Evolutionary conservation across 306 rosid genomes (phyloP).

Genomic region (Quercus gilva): DNA sequence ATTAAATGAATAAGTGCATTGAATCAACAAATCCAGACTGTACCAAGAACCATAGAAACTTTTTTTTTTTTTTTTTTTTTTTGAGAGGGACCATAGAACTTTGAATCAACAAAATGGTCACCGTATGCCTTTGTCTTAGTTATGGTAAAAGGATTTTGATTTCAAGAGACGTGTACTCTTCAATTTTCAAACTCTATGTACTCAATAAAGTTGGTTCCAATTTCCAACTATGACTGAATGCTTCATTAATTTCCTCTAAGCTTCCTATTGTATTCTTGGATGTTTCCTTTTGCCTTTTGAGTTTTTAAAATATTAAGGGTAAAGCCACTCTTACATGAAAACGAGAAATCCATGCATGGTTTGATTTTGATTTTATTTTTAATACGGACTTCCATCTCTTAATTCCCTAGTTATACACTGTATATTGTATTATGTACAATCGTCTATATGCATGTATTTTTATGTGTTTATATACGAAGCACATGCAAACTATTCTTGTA

Average conservation of each 20-base stretch:
- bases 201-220: neutral
- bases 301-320: slow-evolving; percentile 21
- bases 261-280: slow-evolving; percentile 43
- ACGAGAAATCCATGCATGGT: slow-evolving; percentile 34
- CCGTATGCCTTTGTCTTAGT: neutral
- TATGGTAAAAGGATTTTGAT: neutral
- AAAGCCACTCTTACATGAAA: neutral
- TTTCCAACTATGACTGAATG: neutral
- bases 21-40: neutral
- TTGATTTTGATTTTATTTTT: no score
- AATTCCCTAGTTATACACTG: no score
- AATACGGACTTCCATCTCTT: no score
- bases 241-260: slow-evolving; percentile 25
- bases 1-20: neutral
- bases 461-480: neutral
- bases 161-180: neutral
- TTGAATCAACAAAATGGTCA: neutral
- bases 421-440: no score
- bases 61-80: no score
- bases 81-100: neutral
- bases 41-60: neutral
- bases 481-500: no score
- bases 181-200: neutral
- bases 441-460: neutral
- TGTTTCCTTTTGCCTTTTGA: slow-evolving; percentile 26